Evolutionary conservation across 495 filamentous ascomycete species (phyloP), one percentile per base, ranked within the genome.

Genomic region (Penicillium manginii): DNA sequence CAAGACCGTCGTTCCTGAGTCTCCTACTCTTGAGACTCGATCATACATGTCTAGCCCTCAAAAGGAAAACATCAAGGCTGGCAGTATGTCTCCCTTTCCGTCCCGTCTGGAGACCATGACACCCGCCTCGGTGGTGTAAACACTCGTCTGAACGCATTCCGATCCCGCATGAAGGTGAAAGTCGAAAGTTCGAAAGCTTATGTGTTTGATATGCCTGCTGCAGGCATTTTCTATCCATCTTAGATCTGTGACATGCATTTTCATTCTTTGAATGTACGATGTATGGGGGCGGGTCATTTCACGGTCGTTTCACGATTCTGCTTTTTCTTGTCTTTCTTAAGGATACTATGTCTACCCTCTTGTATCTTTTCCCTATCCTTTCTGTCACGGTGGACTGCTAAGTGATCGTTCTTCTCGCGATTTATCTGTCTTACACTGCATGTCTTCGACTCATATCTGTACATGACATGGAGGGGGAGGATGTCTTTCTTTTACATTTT

Each of bases 11-110:
- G 49, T 74, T 8, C 71, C 72, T 1, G 58, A 26, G 19, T 71
- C 71, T 22, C 62, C 72, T 22, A 59, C 55, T 32, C 40, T 56
- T 19, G 68, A 70, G 33, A 42, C 59, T 45, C 64, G 58, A 18
- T 70, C 73, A 2, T 61, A 60, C 42, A 57, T 64, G 42, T 63
- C 67, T n/a, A 76, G 61, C 52, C 66, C 74, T 21, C 66, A 58
- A 4, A 79, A 78, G 61, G 71, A 72, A 46, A 70, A 73, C 35
- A 54, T 67, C 57, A 72, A 67, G 51, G 62, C 71, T 3, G 67
- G 62, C 2, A 77, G 73, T 15, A 49, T 72, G 32, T 78, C 77
- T 17, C 75, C 74, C 4, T 59, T 68, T 37, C 66, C 71, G 1
- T 70, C 75, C 5, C 70, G 69, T 53, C 66, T 72, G 60, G 68